These are phyloP conservation scores for Monilinia laxa DNA, from an alignment of 2,329 filamentous ascomycete species.

Conservation along the genomic window DNA sequence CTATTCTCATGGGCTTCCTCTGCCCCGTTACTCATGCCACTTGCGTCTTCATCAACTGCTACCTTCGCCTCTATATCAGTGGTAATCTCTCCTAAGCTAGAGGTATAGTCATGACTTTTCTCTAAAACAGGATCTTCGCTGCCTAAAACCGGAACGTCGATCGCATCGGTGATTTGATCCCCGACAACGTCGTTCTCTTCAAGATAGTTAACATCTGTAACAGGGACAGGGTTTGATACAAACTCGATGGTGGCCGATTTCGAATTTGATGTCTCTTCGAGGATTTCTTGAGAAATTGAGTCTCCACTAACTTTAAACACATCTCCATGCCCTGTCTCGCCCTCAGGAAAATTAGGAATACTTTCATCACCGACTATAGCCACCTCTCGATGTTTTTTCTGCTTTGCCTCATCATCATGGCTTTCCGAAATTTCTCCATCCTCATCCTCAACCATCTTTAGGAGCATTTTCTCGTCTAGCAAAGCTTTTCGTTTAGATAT, in stretches of 20 bases:
- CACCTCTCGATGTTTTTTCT: neutral
- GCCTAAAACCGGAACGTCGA: neutral
- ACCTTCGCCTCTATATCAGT: neutral
- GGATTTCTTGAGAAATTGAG: neutral
- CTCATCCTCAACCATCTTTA: neutral
- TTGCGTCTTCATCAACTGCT: neutral
- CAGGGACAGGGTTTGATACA: neutral
- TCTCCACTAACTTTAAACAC: neutral
- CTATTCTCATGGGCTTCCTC: neutral
- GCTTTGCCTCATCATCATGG: neutral
- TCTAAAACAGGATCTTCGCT: neutral
- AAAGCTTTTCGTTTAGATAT: conserved; percentile 32
- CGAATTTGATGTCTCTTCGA: neutral
- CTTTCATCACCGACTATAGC: neutral
- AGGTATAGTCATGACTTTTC: neutral
- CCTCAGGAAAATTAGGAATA: neutral
- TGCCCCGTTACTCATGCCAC: neutral
- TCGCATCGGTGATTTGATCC: neutral
- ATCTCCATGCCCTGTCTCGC: neutral
- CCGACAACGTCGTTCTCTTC: neutral
- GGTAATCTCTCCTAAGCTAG: neutral
- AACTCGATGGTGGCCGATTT: neutral
- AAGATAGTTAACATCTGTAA: neutral
- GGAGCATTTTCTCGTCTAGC: conserved; percentile 29
- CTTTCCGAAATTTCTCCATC: neutral